These are phyloP conservation scores for Prototheca wickerhamii DNA, from an alignment of 163 green algal species.

Conservation along the genomic window DNA sequence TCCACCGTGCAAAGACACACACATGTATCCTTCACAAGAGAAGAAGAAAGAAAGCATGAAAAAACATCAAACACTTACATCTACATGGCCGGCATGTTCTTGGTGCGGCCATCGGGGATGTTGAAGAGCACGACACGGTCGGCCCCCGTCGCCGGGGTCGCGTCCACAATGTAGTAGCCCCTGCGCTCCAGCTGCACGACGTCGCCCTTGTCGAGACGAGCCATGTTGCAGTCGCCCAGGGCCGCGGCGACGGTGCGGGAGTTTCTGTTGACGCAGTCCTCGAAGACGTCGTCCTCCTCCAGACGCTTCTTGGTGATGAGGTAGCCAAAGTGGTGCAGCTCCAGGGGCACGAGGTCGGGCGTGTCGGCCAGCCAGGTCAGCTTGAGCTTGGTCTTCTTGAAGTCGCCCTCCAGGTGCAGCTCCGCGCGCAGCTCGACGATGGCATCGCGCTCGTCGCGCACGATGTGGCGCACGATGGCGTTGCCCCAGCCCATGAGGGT, in stretches of 20 bases:
- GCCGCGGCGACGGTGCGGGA: conserved; percentile 48
- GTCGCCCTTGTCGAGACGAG: conserved; percentile 78
- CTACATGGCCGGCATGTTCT: conserved; percentile 2
- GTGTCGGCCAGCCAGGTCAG: conserved; percentile 87
- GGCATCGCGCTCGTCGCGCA: conserved; percentile 9
- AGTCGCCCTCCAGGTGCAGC: conserved; percentile 78
- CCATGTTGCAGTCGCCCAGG: conserved; percentile 89
- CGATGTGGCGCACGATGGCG: conserved; percentile 56
- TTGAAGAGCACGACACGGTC: conserved; percentile 76
- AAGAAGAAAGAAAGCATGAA: not conserved
- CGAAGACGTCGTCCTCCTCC: conserved; percentile 89
- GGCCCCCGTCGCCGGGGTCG: conserved; percentile 26
- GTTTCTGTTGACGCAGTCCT: conserved; percentile 57
- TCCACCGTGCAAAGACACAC: not conserved
- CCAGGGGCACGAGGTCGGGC: conserved; percentile 50
- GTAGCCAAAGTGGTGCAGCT: conserved; percentile 43
- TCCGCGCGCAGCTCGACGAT: conserved; percentile 11
- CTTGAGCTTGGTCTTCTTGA: conserved; percentile 96
- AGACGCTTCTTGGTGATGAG: conserved; percentile 60
- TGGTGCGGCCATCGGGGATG: conserved; percentile 82
- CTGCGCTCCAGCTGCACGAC: conserved; percentile 95
- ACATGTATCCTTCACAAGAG: not conserved
- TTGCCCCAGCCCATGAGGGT: conserved; percentile 99
- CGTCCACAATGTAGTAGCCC: conserved; percentile 94
- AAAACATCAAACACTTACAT: not conserved